These are phyloP conservation scores for Athelia sp. DNA, from an alignment of 1,284 basidiomycete species.

Conservation along the genomic window DNA sequence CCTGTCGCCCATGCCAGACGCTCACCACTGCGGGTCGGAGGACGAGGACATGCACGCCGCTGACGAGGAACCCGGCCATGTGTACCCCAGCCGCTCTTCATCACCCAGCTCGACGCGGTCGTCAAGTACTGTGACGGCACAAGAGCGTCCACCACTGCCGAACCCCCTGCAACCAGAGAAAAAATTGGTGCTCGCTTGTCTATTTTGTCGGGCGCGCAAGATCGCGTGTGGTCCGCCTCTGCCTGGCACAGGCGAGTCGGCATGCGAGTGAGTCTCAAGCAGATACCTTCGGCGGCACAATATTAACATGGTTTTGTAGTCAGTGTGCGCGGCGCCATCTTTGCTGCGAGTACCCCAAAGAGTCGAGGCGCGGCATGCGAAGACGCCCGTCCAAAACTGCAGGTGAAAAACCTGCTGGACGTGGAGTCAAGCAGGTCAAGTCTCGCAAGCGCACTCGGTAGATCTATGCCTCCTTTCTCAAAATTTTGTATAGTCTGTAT, in stretches of 20 bases:
- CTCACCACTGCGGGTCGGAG: no score
- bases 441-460: no score
- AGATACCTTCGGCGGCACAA: slow-evolving; percentile 11
- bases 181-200: slow-evolving; percentile 54
- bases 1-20: no score
- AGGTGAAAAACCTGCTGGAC: no score
- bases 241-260: slow-evolving; percentile 43
- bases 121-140: neutral
- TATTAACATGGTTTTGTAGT: slow-evolving; percentile 30
- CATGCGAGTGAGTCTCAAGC: slow-evolving; percentile 51
- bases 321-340: slow-evolving; percentile 57
- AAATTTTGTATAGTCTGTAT: no score
- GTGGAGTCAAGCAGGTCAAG: no score
- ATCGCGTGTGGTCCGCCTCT: slow-evolving; percentile 57
- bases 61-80: no score
- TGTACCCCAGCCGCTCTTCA: no score
- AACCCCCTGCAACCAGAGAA: neutral
- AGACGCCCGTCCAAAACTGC: slow-evolving; percentile 32
- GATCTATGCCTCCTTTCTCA: no score
- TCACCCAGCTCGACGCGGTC: no score
- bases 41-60: no score
- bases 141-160: neutral
- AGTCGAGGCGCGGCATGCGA: slow-evolving; percentile 54
- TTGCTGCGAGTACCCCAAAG: slow-evolving; percentile 53
- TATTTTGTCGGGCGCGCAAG: slow-evolving; percentile 59